Evolutionary conservation across 257 asterid genomes (phyloP), one percentile per base, ranked within the genome.

Genomic region (Solanum tarapatanum): DNA sequence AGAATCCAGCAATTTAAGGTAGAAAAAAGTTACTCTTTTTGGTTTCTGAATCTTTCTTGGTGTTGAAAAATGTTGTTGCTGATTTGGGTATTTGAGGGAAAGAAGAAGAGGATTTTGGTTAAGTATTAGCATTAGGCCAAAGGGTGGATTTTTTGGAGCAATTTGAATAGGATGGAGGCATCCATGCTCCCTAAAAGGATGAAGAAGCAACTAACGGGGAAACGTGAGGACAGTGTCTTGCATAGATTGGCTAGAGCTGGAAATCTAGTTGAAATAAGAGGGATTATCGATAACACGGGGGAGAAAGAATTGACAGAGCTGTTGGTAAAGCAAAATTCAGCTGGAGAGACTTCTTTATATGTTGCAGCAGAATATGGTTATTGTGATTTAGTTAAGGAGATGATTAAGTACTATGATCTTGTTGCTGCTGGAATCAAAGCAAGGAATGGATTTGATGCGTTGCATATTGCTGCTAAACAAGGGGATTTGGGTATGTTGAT

Each of bases 401-500:
- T 92, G 92, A 91, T 92, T 60, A 87, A 69, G 60, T 84, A 85
- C 72, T 91, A 89, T 88, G 93, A 92, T 82, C 88, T 90, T 83
- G 89, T 10, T 11, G 87, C 93, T 35, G 94, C 94, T 8, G 93
- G 92, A 72, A 91, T 91, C 88, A 92, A 92, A 88, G 93, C 92
- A 6, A 90, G 89, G 86, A 92, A 91, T 45, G 94, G 94, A 32
- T 92, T 91, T 64, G 94, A 92, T 17, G 92, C 94, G 37, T 89
- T 92, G 69, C 94, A 92, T 39, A 92, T 92, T 30, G 93, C 93
- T 85, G 94, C 93, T 80, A 92, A 92, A 89, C 92, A 92, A 91
- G 94, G 94, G 64, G 92, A 92, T 85, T 89, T 92, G 41, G 93
- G 94, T 92, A 92, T 11, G 88, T 39, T 82, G 43, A 82, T 82